Base-by-base conservation (phyloP, 345 rosid species). In the Pseudoturritis turrita region DNA sequence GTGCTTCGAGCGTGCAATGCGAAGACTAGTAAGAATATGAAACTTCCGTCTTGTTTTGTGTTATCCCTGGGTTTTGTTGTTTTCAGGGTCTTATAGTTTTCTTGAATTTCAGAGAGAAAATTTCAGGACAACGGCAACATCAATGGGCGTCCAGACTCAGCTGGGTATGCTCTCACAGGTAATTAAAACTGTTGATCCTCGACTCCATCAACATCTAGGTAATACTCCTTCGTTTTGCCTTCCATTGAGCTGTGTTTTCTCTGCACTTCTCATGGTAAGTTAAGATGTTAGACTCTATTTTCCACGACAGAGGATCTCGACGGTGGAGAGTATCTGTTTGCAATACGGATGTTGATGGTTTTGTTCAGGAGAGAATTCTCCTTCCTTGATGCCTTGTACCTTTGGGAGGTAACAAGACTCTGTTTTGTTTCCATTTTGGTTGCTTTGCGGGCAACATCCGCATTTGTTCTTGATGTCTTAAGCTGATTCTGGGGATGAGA, bases 141-240 rank as follows among this genome's bases (percentile, higher is more conserved):
- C 96, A 25, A 85, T 93, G 35, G 97, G 98, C 14, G 97, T 90
- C 66, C 96, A 93, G 73, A 71, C 97, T 68, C 98, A 93, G 83
- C 88, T 93, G 2, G 75, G 81, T 60, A 79, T 83, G 58, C 92
- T 93, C 70, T 85, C 98, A 51, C 88, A 89, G 78, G 82, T 93
- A 47, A 93, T 90, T 74, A 83, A 78, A 82, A 87, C 92, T 2
- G 78, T 93, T 70, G 89, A 90, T 80, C 97, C 97, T 41, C 84
- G 87, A 83, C 98, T 93, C 75, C 98, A 93, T 72, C 93, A 87
- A 66, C 97, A 89, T 82, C 85, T 93, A 45, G 97, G 98, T 90
- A 33, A 33, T 8, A 86, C 58, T 64, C 31, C 36, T 29, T 50
- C 62, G 10, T 63, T 43, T 65, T 45, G 23, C 31, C 43, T 54